Base-by-base conservation (phyloP, 2,329 filamentous ascomycete genomes). In the Teratosphaeria viscida region DNA sequence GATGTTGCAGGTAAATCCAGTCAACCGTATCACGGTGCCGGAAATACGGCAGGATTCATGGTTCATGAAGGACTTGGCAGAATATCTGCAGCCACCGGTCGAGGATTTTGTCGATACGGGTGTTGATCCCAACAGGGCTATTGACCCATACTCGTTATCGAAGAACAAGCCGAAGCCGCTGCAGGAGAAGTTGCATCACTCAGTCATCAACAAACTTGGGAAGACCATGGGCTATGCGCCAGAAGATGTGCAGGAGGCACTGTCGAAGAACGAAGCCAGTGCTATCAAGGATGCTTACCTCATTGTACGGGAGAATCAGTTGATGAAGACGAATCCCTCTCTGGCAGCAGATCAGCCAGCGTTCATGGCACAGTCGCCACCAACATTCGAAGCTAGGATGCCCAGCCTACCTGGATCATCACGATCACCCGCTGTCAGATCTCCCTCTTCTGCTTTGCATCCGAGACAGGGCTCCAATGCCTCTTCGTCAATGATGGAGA, bases 241-340 rank as follows among this genome's bases (percentile, higher is more conserved):
- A 72, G 88, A 88, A 62, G 94, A 99, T 77, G 92, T 99, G 57
- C 89, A 96, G 71, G 94, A 97, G 74, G 92, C 94, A 26, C 79
- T 99, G 63, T 87, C 88, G 69, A 91, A 90, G 59, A 86, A 94
- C 57, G 94, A 99, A 73, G 94, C 94, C 12, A 97, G 92, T 60
- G 92, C 94, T 11, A 96, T 99, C 79, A 99, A 99, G 77, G 94
- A 99, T 75, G 94, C 94, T 1, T 99, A 97, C 77, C 86, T 96
- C 76, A 99, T 99, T 73, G 90, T 99, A 29, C 85, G 92, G 57
- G 94, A 99, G 75, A 97, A 97, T 72, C 94, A 96, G 74, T 83
- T 97, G 72, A 97, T 97, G 92, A 89, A 92, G 73, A 87, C 86
- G 59, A 95, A 91, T 73, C 91, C 84, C 59, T 77, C 81, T 3